Evolutionary conservation across 805 yeast species (phyloP).

Genomic region (Saitoella complicata): DNA sequence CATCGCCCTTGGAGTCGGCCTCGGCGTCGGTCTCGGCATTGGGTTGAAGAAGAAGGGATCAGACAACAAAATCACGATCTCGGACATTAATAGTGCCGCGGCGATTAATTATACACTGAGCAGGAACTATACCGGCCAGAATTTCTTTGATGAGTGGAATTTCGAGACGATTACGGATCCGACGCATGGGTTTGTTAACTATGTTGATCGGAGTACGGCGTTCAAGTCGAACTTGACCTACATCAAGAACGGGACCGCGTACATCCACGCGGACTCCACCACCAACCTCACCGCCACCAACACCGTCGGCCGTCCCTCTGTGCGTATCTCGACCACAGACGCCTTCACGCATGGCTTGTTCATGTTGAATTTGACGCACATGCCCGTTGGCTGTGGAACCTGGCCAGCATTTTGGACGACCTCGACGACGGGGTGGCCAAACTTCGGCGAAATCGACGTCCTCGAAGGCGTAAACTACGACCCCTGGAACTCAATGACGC

Average conservation of each 20-base stretch:
- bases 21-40: no score
- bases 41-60: no score
- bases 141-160: neutral
- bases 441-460: slow-evolving; percentile 2
- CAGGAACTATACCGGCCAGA: no score
- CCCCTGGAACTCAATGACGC: neutral
- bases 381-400: slow-evolving; percentile 3
- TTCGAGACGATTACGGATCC: slow-evolving; percentile 1
- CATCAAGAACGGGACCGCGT: neutral
- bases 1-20: no score
- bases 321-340: neutral
- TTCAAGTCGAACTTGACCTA: neutral
- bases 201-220: neutral
- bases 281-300: neutral
- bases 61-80: no score
- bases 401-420: slow-evolving; percentile 4
- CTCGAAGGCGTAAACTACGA: slow-evolving; percentile 1
- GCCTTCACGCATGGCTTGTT: neutral
- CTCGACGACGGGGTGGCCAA: slow-evolving; percentile 1
- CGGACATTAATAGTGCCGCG: no score
- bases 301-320: neutral
- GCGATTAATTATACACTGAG: no score
- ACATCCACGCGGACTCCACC: neutral
- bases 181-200: slow-evolving; percentile 2
- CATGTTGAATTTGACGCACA: neutral